These are phyloP conservation scores for Alliaria petiolata DNA, from an alignment of 345 rosid genomes.

Conservation along the genomic window DNA sequence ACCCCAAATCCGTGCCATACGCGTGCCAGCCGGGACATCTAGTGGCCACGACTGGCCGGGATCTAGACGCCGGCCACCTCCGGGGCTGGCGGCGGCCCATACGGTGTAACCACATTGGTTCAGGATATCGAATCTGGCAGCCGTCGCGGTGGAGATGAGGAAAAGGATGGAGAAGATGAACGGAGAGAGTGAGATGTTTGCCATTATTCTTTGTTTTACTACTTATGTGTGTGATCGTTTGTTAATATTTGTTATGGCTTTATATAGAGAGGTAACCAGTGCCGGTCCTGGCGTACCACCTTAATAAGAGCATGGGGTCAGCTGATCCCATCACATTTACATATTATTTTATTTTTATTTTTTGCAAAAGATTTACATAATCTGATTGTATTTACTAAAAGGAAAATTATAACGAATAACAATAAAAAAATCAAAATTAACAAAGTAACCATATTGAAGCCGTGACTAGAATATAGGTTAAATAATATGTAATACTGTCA, in stretches of 20 bases:
- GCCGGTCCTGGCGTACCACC: background rate
- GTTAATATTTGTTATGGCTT: background rate
- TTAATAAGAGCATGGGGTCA: background rate
- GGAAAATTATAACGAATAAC: too few relatives aligned
- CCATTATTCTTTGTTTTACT: background rate
- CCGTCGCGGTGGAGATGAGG: conserved; percentile 12
- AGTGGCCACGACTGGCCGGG: conserved; percentile 23
- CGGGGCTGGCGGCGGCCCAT: conserved; percentile 48
- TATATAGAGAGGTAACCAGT: conserved; percentile 21
- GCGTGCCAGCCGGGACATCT: conserved; percentile 16
- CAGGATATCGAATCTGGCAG: conserved; percentile 37
- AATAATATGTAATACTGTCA: too few relatives aligned
- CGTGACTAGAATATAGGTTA: too few relatives aligned
- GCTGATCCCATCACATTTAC: background rate
- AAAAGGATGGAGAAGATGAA: conserved; percentile 5
- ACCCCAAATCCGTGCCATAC: conserved; percentile 35
- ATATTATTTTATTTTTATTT: too few relatives aligned
- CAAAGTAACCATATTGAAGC: too few relatives aligned
- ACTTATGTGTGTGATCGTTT: background rate
- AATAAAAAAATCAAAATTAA: too few relatives aligned
- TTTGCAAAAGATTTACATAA: too few relatives aligned
- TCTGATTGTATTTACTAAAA: too few relatives aligned
- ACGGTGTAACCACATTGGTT: conserved; percentile 39
- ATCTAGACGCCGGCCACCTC: conserved; percentile 28
- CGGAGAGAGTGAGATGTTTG: background rate